These are phyloP conservation scores for Yarrowia sp. DNA, from an alignment of 805 yeast genomes.

Conservation along the genomic window DNA sequence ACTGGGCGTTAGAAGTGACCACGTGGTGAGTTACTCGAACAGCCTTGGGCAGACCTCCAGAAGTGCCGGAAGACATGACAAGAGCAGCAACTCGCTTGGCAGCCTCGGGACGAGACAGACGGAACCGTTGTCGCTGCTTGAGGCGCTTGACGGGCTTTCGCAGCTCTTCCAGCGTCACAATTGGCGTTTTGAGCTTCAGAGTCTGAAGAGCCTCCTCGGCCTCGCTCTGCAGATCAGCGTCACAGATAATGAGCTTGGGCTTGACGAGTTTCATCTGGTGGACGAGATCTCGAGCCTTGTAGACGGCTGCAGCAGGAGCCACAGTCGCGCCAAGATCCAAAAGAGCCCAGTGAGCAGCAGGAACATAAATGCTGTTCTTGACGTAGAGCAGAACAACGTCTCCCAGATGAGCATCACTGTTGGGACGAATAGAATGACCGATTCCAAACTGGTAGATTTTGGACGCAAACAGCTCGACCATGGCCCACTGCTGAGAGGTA, in stretches of 20 bases:
- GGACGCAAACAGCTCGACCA: slow-evolving; percentile 6
- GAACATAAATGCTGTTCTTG: slow-evolving; percentile 35
- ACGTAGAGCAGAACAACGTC: slow-evolving; percentile 37
- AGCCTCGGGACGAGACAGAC: slow-evolving; percentile 14
- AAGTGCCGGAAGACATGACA: slow-evolving; percentile 39
- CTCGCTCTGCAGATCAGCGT: neutral
- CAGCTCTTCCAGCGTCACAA: slow-evolving; percentile 8
- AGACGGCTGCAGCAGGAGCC: slow-evolving; percentile 39
- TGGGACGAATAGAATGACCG: slow-evolving; percentile 30
- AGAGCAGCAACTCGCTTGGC: slow-evolving; percentile 31
- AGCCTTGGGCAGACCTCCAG: slow-evolving; percentile 69
- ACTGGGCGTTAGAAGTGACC: slow-evolving; percentile 45
- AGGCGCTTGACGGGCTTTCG: neutral
- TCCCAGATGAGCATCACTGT: slow-evolving; percentile 30
- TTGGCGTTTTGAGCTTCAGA: slow-evolving; percentile 11
- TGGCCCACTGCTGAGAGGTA: neutral
- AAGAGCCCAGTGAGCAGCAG: slow-evolving; percentile 35
- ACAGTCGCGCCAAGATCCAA: slow-evolving; percentile 35
- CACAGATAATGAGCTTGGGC: neutral
- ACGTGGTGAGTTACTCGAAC: slow-evolving; percentile 63
- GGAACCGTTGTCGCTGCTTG: slow-evolving; percentile 15
- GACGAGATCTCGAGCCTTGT: slow-evolving; percentile 36
- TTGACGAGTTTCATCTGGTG: slow-evolving; percentile 26
- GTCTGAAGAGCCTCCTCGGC: slow-evolving; percentile 41
- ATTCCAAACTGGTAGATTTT: slow-evolving; percentile 8